Base-by-base conservation (phyloP, 225 moss, liverwort and hornwort genomes). In the Straminergon stramineum region DNA sequence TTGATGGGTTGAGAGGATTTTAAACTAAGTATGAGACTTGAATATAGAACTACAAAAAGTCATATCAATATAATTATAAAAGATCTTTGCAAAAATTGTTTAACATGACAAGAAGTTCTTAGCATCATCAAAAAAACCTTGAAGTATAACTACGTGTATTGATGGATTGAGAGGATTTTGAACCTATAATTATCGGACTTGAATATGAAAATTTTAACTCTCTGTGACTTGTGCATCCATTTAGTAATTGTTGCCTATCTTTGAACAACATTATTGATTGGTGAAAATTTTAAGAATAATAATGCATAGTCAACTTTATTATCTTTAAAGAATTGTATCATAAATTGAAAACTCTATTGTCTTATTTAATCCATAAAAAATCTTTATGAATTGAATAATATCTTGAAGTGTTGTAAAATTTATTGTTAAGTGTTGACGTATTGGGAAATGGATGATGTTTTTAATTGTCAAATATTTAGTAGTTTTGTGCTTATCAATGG, bases 11-110 rank as follows among this genome's bases (percentile, higher is more conserved):
- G 17, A 17, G 27, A 39, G 2, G 7, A 7, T 27, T n/a, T 57
- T 27, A 1, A 12, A 55, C 8, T 37, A 56, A 2, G 0, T 37
- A 56, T 4, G 0, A 57, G 11, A n/a, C 27, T 79, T 17, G 11
- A 57, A 9, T 1, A n/a, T 57, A 0, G 17, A 79, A 4, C 0
- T 57, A 0, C 13, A n/a, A 57, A 1, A 41, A 30, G 41, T 39
- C 58, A 17, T 17, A 39, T 58, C 26, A 57, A 15, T 17, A 2
- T 2, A 56, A 19, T 17, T 39, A 19, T 28, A 2, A 56, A 15
- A 39, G 7, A 58, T n/a, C 8, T 27, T 80, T 28, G 16, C 23
- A 24, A 56, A 15, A 37, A 24, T 10, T 8, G 2, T 2, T 39
- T 28, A 11, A 60, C 6, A 28, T 5, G 4, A n/a, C n/a, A n/a